These are phyloP conservation scores for Phytopythium sindhum DNA, from an alignment of 352 stramenopile species.

Conservation along the genomic window DNA sequence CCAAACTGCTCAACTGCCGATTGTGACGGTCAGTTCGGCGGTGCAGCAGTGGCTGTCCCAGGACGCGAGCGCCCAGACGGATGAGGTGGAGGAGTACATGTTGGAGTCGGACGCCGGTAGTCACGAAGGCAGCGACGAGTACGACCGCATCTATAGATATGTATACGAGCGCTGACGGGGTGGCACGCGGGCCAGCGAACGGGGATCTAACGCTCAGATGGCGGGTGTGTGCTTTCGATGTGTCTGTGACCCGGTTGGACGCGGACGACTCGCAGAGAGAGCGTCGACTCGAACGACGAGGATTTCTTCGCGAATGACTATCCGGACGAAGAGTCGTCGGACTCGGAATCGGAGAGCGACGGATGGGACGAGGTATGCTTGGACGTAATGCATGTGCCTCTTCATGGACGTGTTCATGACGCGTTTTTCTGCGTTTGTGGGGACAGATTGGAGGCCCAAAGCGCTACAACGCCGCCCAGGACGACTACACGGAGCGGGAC, in stretches of 20 bases:
- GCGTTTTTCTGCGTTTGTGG: constrained; percentile 12
- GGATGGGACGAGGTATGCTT: constrained; percentile 31
- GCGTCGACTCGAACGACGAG: constrained; percentile 83
- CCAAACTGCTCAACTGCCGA: constrained; percentile 26
- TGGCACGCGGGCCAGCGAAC: neutral
- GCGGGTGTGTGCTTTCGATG: constrained; percentile 16
- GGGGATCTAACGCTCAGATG: neutral
- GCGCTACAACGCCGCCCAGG: constrained; percentile 13
- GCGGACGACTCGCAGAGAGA: constrained; percentile 42
- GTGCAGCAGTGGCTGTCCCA: constrained; percentile 78
- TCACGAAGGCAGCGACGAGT: constrained; percentile 65
- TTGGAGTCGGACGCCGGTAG: constrained; percentile 75
- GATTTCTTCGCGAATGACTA: constrained; percentile 80
- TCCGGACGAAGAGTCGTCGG: constrained; percentile 74
- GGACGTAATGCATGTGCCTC: neutral
- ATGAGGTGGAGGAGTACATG: constrained; percentile 73
- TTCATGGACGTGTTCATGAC: neutral
- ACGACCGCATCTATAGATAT: constrained; percentile 37
- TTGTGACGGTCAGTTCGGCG: constrained; percentile 72
- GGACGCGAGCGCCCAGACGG: constrained; percentile 38
- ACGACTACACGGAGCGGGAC: constrained; percentile 25
- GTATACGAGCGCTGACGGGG: constrained; percentile 20
- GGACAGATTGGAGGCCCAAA: constrained; percentile 22
- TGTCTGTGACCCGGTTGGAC: constrained; percentile 10
- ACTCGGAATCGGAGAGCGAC: constrained; percentile 24